Evolutionary conservation across 148 eudicot species (phyloP).

Genomic region (Rheum nobile): DNA sequence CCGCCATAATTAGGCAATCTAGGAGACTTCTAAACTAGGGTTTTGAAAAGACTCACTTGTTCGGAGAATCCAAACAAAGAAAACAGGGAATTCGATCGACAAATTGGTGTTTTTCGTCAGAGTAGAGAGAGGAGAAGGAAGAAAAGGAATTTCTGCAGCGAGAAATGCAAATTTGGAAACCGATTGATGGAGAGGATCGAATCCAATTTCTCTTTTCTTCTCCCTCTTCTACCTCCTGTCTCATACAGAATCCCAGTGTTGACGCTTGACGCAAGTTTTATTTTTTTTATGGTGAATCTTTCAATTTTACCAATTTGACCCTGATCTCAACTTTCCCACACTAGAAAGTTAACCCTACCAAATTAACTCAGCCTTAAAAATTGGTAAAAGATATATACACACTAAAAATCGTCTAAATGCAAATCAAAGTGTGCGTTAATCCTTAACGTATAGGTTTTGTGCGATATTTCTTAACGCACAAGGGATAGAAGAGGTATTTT

Average conservation of each 20-base stretch:
- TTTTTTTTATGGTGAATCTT: background rate
- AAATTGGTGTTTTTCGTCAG: background rate
- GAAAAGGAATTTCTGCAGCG: background rate
- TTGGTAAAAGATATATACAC: no score
- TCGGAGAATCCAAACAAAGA: background rate
- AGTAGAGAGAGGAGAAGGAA: background rate
- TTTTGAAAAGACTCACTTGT: background rate
- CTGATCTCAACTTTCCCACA: background rate
- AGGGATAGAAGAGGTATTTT: no score
- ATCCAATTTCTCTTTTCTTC: background rate
- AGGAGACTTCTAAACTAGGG: background rate
- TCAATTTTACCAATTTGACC: background rate
- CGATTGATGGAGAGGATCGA: background rate
- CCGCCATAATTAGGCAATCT: background rate
- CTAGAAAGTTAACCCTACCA: no score
- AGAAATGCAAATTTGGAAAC: background rate
- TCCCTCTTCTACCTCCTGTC: background rate
- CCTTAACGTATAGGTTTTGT: no score
- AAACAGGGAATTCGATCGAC: background rate
- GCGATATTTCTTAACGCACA: no score
- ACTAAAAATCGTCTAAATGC: no score
- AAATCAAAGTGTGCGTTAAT: no score
- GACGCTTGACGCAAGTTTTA: background rate
- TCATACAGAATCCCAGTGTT: background rate
- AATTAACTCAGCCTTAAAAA: no score